These are phyloP conservation scores for Ascoidea asiatica DNA, from an alignment of 805 yeast genomes.

Conservation along the genomic window DNA sequence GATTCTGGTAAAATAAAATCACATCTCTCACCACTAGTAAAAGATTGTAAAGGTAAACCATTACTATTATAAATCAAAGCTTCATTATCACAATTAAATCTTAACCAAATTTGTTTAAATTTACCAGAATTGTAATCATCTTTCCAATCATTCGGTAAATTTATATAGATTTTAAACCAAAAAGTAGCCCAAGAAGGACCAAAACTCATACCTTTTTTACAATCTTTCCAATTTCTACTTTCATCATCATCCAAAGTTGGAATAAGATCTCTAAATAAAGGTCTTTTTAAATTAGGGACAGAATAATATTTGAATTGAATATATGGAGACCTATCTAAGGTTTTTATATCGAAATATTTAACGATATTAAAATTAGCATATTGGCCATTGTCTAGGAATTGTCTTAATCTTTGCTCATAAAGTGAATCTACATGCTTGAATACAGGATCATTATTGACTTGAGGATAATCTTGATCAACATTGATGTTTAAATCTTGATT, in stretches of 20 bases:
- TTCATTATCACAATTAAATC: constrained; percentile 82
- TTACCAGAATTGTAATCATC: constrained; percentile 18
- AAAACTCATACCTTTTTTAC: constrained; percentile 59
- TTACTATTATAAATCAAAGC: constrained; percentile 60
- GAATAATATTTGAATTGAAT: constrained; percentile 54
- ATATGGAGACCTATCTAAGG: constrained; percentile 12
- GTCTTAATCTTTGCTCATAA: constrained; percentile 60
- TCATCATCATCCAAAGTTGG: constrained; percentile 26
- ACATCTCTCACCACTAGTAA: constrained; percentile 73
- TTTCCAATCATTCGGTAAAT: constrained; percentile 43
- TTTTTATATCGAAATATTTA: constrained; percentile 47
- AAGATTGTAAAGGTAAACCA: constrained; percentile 69
- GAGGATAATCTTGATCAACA: constrained; percentile 20
- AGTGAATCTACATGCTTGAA: constrained; percentile 68
- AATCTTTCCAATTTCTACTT: constrained; percentile 38
- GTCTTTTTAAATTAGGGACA: constrained; percentile 59
- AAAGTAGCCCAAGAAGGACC: constrained; percentile 98
- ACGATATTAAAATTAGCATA: constrained; percentile 65
- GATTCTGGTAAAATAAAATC: constrained; percentile 54
- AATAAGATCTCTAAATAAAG: constrained; percentile 47
- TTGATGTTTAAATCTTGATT: not conserved
- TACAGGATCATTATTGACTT: constrained; percentile 38
- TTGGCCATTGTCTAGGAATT: constrained; percentile 62
- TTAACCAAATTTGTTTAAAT: constrained; percentile 49
- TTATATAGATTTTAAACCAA: constrained; percentile 67